phyloP scores from a whole-genome alignment of 2,329 filamentous ascomycete genomes.

The Monilinia vaccinii-corymbosi region DNA sequence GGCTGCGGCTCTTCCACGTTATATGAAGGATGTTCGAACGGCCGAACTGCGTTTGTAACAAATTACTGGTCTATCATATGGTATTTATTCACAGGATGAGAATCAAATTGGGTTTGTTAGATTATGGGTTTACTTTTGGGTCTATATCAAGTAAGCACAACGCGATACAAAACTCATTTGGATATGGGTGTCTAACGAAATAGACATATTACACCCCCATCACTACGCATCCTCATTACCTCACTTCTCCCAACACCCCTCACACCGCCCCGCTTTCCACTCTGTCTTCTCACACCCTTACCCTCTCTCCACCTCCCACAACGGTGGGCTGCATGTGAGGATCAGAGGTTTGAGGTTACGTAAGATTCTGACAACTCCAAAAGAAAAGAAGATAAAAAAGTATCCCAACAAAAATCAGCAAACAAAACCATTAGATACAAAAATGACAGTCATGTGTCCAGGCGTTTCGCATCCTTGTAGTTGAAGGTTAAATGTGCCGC shows the following conservation, averaged over 20 bases:
- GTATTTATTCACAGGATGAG: neutral
- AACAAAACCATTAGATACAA: neutral
- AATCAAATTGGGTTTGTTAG: neutral
- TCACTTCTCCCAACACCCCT: neutral
- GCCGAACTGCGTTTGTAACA: neutral
- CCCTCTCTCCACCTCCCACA: constrained; percentile 12
- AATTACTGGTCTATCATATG: neutral
- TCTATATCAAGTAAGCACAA: neutral
- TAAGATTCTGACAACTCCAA: neutral
- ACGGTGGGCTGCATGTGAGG: too few relatives aligned
- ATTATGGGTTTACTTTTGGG: neutral
- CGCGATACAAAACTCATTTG: neutral
- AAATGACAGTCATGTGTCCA: neutral
- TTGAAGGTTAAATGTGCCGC: too few relatives aligned
- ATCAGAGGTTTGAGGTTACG: too few relatives aligned
- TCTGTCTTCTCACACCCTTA: neutral
- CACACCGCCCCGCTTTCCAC: neutral
- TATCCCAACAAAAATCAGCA: too few relatives aligned
- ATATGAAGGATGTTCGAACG: neutral
- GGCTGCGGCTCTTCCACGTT: neutral
- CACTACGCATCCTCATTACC: neutral
- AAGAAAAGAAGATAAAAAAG: too few relatives aligned
- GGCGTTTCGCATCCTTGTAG: neutral
- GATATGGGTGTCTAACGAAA: too few relatives aligned
- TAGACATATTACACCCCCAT: neutral